These are phyloP conservation scores for Phytophthora sp. DNA, from an alignment of 352 stramenopile genomes.

Conservation along the genomic window DNA sequence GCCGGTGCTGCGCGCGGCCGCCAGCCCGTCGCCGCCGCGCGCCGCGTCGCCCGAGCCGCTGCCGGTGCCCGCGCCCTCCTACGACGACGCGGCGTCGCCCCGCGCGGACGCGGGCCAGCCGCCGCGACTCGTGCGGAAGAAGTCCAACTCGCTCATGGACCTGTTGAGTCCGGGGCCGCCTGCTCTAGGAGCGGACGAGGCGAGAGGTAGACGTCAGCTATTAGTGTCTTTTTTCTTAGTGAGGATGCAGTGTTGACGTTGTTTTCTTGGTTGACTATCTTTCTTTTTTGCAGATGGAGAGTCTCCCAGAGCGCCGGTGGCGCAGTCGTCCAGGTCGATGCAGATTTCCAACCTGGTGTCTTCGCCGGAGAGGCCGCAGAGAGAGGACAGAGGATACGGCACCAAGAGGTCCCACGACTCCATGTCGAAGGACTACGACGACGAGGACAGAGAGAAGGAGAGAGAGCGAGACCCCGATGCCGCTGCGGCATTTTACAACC, in stretches of 20 bases:
- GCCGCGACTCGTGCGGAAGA: slow-evolving; percentile 50
- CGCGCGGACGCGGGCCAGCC: slow-evolving; percentile 9
- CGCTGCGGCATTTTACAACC: slow-evolving; percentile 86
- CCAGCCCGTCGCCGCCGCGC: neutral
- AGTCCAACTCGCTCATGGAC: slow-evolving; percentile 82
- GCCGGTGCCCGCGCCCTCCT: slow-evolving; percentile 53
- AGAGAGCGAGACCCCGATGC: slow-evolving; percentile 60
- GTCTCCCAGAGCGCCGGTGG: slow-evolving; percentile 16
- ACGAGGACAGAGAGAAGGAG: slow-evolving; percentile 8
- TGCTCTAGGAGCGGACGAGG: slow-evolving; percentile 36
- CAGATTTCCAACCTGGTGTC: slow-evolving; percentile 67
- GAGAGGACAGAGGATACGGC: slow-evolving; percentile 4
- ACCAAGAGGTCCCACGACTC: slow-evolving; percentile 63
- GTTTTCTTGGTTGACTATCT: neutral
- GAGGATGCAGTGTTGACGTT: neutral
- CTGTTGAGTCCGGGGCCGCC: slow-evolving; percentile 67
- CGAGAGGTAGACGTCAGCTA: slow-evolving; percentile 32
- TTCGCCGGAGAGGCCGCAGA: slow-evolving; percentile 23
- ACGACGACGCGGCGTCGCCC: slow-evolving; percentile 27
- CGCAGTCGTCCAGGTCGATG: slow-evolving; percentile 36
- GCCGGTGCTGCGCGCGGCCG: slow-evolving; percentile 41
- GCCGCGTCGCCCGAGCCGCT: slow-evolving; percentile 40
- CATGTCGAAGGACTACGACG: slow-evolving; percentile 48
- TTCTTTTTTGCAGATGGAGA: slow-evolving; percentile 16
- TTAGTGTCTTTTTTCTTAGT: neutral